Evolutionary conservation across 768 basidiomycete genomes (phyloP).

Genomic region (Asterophora lycoperdoides): DNA sequence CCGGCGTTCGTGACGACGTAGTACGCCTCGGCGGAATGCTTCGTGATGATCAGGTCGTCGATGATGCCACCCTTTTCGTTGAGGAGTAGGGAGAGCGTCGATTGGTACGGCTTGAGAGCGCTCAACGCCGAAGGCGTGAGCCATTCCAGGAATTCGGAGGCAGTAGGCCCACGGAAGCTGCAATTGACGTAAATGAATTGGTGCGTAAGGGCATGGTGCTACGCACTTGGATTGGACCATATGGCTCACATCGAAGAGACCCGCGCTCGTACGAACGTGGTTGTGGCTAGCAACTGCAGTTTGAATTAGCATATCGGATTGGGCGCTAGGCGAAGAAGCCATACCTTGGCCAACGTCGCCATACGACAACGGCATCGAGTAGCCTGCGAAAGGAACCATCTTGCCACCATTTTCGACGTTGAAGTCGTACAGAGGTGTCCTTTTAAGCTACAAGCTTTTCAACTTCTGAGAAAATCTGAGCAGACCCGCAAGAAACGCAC

Average conservation of each 20-base stretch:
- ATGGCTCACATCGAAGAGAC: slow-evolving; percentile 96
- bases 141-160: slow-evolving; percentile 80
- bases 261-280: slow-evolving; percentile 75
- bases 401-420: slow-evolving; percentile 80
- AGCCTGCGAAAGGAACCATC: slow-evolving; percentile 97
- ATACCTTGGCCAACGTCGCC: slow-evolving; percentile 76
- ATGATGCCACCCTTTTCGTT: slow-evolving; percentile 82
- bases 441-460: slow-evolving; percentile 32
- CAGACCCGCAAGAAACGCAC: slow-evolving; percentile 7
- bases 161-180: slow-evolving; percentile 80
- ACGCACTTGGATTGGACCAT: slow-evolving; percentile 91
- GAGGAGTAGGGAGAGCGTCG: slow-evolving; percentile 84
- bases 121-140: slow-evolving; percentile 82
- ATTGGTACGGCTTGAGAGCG: slow-evolving; percentile 63
- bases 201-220: background rate
- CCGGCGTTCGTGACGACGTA: slow-evolving; percentile 98
- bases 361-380: slow-evolving; percentile 89
- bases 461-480: background rate
- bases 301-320: background rate
- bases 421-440: slow-evolving; percentile 85
- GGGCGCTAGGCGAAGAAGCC: slow-evolving; percentile 14
- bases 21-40: slow-evolving; percentile 72
- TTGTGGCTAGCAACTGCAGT: slow-evolving; percentile 80
- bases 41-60: slow-evolving; percentile 91
- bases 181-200: background rate